Evolutionary conservation across 345 rosid genomes (phyloP), one percentile per base, ranked within the genome.

Genomic region (Brassica cretica): DNA sequence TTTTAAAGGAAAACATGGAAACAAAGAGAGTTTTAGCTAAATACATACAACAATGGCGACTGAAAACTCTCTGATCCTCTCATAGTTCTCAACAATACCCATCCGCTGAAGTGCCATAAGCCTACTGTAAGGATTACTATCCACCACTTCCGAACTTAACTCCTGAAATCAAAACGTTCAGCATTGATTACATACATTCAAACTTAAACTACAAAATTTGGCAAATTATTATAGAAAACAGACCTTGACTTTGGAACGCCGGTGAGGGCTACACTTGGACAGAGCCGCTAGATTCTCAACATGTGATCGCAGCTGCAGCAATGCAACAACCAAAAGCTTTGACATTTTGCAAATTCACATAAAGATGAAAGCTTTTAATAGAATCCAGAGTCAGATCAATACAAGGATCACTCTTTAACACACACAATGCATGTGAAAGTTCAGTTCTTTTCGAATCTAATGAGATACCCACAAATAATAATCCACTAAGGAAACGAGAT

Each of bases 91-190:
- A 80, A 95, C 99, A 71, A 92, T 93, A 32, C 98, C 99, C 98
- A 95, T 95, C 74, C 96, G 85, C 79, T 95, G 99, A 78, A 95
- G 99, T 15, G 99, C 99, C 99, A 95, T 95, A 24, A 92, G 97
- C 86, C 99, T 87, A 78, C 99, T 92, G 72, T 94, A 94, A 63
- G 99, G 99, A 83, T 94, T 94, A 82, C 93, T 91, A 80, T 94
- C 98, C 41, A 94, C 94, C 79, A 94, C 98, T 85, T 91, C 96
- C 3, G 97, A 89, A 83, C 98, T 94, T 90, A 91, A 82, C 79
- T 92, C 98, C 98, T 94, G 88, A 46, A 66, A 19, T 39, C 59
- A 74, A 14, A 70, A 27, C 9, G 51, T 78, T 64, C 46, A 16
- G n/a, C 49, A 16, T 35, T 35, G 8, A 3, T 8, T 33, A 49